phyloP scores from a whole-genome alignment of 2,329 filamentous ascomycete genomes.

The Exserohilum turcica region DNA sequence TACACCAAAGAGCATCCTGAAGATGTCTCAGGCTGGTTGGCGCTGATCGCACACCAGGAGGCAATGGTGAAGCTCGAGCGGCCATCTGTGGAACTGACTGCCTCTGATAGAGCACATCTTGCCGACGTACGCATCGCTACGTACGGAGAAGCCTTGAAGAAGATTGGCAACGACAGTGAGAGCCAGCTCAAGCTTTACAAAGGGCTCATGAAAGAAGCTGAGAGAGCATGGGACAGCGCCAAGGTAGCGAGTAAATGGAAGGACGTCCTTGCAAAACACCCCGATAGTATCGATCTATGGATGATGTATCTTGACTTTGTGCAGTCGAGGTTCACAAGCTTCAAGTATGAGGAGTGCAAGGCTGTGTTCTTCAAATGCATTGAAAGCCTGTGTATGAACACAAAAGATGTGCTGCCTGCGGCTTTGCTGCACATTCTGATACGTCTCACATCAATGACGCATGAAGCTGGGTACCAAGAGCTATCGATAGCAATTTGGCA shows the following conservation, averaged over 20 bases:
- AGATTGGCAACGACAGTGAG: slow-evolving; percentile 52
- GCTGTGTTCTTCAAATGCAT: slow-evolving; percentile 65
- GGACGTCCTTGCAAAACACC: slow-evolving; percentile 61
- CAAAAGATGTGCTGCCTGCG: slow-evolving; percentile 10
- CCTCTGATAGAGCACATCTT: slow-evolving; percentile 69
- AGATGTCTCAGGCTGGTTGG: slow-evolving; percentile 75
- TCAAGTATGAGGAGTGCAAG: slow-evolving; percentile 71
- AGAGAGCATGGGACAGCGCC: slow-evolving; percentile 72
- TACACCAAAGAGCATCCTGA: slow-evolving; percentile 68
- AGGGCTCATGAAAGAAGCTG: slow-evolving; percentile 74
- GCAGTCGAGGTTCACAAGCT: slow-evolving; percentile 69
- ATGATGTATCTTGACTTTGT: slow-evolving; percentile 71
- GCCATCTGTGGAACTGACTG: slow-evolving; percentile 53
- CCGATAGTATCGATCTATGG: slow-evolving; percentile 70
- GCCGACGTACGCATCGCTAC: slow-evolving; percentile 81
- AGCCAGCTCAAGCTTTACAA: slow-evolving; percentile 67
- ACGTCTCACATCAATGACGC: slow-evolving; percentile 72
- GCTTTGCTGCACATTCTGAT: slow-evolving; percentile 70
- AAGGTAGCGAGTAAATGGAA: slow-evolving; percentile 69
- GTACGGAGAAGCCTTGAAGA: slow-evolving; percentile 74
- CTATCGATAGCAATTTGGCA: slow-evolving; percentile 83
- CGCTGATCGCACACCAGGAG: slow-evolving; percentile 80
- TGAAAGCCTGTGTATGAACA: slow-evolving; percentile 35
- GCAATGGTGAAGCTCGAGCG: slow-evolving; percentile 62
- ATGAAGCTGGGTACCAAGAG: slow-evolving; percentile 79